phyloP scores from a whole-genome alignment of 2,329 filamentous ascomycete genomes.

The Coniochaeta prunicola region DNA sequence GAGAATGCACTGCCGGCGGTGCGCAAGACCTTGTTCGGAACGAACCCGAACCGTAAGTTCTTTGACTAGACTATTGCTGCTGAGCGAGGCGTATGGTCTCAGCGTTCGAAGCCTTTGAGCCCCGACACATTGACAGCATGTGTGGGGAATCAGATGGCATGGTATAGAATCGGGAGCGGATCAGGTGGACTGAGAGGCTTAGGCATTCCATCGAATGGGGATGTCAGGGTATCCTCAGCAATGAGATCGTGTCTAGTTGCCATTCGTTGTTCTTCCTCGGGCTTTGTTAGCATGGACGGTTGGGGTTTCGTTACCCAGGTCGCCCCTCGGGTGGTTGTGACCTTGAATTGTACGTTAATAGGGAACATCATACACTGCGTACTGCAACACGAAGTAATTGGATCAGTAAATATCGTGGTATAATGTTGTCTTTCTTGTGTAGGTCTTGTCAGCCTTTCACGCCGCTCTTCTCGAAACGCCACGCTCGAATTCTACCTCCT shows the following conservation, averaged over 20 bases:
- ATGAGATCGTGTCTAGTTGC: not conserved
- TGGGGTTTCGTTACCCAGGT: not conserved
- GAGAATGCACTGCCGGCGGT: conserved; percentile 78
- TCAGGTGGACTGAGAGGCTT: not conserved
- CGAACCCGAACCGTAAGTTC: conserved; percentile 95
- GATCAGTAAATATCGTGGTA: not conserved
- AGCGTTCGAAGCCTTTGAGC: no score
- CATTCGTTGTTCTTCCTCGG: not conserved
- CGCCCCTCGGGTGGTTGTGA: not conserved
- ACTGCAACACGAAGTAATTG: not conserved
- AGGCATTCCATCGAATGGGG: not conserved
- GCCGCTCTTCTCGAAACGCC: not conserved
- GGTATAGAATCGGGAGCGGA: not conserved
- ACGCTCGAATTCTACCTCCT: not conserved
- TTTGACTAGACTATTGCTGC: conserved; percentile 58
- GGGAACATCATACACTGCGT: not conserved
- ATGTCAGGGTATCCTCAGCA: not conserved
- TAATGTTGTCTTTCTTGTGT: not conserved
- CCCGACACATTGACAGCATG: no score
- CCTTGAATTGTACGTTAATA: not conserved
- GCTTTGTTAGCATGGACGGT: not conserved
- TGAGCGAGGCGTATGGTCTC: not conserved
- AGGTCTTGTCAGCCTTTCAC: not conserved
- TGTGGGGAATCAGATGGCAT: not conserved
- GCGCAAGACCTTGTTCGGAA: conserved; percentile 80